These are phyloP conservation scores for Viola odorata DNA, from an alignment of 345 rosid species.

Conservation along the genomic window DNA sequence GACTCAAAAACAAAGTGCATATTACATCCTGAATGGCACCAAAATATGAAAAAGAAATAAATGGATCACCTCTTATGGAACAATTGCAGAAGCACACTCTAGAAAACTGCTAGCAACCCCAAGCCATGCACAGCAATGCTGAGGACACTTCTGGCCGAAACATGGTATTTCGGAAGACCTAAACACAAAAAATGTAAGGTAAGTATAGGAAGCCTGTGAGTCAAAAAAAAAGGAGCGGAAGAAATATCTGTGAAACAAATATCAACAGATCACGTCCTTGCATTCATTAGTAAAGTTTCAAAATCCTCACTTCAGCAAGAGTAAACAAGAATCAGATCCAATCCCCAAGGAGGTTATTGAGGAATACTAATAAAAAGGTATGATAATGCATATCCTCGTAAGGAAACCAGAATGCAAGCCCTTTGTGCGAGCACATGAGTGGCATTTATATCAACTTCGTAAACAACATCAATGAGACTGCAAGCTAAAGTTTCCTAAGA, in stretches of 20 bases:
- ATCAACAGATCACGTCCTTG: no score
- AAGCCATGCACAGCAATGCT: conserved; percentile 99
- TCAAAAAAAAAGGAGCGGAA: no score
- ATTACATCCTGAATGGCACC: no score
- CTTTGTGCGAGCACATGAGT: background rate
- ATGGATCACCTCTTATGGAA: conserved; percentile 81
- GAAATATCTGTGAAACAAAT: no score
- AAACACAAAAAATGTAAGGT: conserved; percentile 13
- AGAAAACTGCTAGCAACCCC: conserved; percentile 97
- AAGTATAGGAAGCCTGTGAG: no score
- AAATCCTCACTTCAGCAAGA: no score
- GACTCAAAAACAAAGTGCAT: no score
- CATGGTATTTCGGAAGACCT: conserved; percentile 99
- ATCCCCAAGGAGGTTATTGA: background rate
- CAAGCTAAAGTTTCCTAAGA: no score
- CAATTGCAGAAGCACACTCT: conserved; percentile 89
- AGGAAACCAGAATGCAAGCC: background rate
- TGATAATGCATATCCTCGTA: conserved; percentile 94
- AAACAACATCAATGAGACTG: no score
- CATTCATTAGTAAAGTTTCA: no score
- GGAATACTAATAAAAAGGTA: conserved; percentile 47
- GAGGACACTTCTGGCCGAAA: conserved; percentile 99
- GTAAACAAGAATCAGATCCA: no score
- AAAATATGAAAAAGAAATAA: background rate
- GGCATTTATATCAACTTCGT: no score